A percentile compares a stretch with the other conserved stretches of the same genome.
phyloP scores from a whole-genome alignment of 2,329 filamentous ascomycete genomes.

The Acephala macrosclerotiorum region DNA sequence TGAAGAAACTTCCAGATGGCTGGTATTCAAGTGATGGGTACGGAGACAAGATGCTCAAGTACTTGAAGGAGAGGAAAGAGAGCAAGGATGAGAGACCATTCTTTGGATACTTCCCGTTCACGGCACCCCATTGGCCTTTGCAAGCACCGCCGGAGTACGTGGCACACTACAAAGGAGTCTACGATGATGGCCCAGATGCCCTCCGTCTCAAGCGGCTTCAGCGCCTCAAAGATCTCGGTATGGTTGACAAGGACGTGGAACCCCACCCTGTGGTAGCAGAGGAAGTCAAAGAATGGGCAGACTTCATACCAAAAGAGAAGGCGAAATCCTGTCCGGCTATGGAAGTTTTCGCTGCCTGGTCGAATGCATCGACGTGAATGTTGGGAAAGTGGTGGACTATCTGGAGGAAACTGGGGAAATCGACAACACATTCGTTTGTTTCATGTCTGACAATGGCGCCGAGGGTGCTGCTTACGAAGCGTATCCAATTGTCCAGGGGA shows the following conservation, averaged over 20 bases:
- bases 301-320: conserved; percentile 47
- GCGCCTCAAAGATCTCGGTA: conserved; percentile 59
- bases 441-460: conserved; percentile 70
- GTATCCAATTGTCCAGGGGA: conserved; percentile 53
- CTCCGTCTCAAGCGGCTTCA: conserved; percentile 60
- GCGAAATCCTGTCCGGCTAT: conserved; percentile 23
- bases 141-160: conserved; percentile 51
- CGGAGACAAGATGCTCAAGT: conserved; percentile 27
- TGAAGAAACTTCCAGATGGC: conserved; percentile 34
- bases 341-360: conserved; percentile 62
- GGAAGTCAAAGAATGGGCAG: conserved; percentile 26
- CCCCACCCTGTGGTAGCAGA: conserved; percentile 30
- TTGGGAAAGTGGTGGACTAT: conserved; percentile 64
- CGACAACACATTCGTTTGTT: conserved; percentile 69
- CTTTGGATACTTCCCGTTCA: conserved; percentile 59
- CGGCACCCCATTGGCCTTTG: conserved; percentile 61
- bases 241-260: conserved; percentile 25
- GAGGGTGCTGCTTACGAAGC: conserved; percentile 66
- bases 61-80: conserved; percentile 21
- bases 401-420: conserved; percentile 59
- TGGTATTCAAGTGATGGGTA: conserved; percentile 30
- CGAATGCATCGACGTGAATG: conserved; percentile 62
- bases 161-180: conserved; percentile 56
- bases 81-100: conserved; percentile 48
- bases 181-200: conserved; percentile 66